phyloP scores from a whole-genome alignment of 2,329 filamentous ascomycete species.

The Aspergillus jensenii region DNA sequence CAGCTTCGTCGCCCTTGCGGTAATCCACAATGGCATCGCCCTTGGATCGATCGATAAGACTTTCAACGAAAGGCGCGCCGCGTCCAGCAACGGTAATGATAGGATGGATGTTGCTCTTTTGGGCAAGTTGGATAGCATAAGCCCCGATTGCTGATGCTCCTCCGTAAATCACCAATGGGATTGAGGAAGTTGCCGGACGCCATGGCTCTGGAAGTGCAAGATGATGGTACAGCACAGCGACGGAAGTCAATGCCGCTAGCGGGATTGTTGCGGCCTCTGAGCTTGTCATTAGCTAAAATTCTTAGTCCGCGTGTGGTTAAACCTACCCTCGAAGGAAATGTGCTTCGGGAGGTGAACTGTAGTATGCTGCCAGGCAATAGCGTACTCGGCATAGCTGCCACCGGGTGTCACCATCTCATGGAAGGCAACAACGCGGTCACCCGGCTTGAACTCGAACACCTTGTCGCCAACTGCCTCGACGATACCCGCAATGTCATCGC shows the following conservation, averaged over 20 bases:
- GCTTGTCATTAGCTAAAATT: not conserved
- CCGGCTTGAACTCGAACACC: constrained; percentile 55
- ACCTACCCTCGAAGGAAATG: constrained; percentile 52
- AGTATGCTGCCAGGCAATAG: constrained; percentile 52
- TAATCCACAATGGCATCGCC: constrained; percentile 64
- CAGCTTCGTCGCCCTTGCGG: constrained; percentile 54
- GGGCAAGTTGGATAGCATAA: constrained; percentile 59
- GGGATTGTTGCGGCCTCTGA: constrained; percentile 58
- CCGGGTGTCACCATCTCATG: constrained; percentile 50
- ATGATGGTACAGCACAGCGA: constrained; percentile 50
- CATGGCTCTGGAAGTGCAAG: constrained; percentile 53
- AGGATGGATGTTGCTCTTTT: constrained; percentile 58
- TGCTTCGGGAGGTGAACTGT: constrained; percentile 55
- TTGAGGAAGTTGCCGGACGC: constrained; percentile 34
- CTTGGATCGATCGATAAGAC: constrained; percentile 52
- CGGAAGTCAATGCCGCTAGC: constrained; percentile 56
- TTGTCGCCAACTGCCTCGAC: constrained; percentile 51
- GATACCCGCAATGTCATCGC: constrained; percentile 51
- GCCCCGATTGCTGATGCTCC: constrained; percentile 56
- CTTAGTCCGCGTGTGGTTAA: not conserved
- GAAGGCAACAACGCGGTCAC: constrained; percentile 54
- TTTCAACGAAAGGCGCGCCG: constrained; percentile 52
- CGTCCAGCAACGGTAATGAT: constrained; percentile 61
- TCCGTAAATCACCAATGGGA: constrained; percentile 51
- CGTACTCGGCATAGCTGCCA: constrained; percentile 60